A percentile compares a stretch with the other conserved stretches of the same genome.
Evolutionary conservation across 176 grass and related monocot species (phyloP).

Genomic region (Luzula sylvatica): DNA sequence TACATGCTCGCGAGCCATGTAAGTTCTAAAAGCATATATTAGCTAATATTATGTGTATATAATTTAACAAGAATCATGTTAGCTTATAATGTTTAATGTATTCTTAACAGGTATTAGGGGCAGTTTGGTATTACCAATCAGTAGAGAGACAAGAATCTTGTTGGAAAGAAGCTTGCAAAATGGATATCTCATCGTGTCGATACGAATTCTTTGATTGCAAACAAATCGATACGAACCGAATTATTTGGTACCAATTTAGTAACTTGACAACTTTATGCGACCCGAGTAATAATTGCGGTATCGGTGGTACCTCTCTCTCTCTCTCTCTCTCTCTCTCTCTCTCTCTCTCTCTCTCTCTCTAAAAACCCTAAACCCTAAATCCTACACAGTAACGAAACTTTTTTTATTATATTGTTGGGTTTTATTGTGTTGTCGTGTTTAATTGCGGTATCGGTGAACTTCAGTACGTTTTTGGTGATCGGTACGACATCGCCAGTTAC

Average conservation of each 20-base stretch:
- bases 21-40: conserved; percentile 2
- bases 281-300: conserved; percentile 20
- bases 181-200: conserved; percentile 43
- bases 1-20: conserved; percentile 94
- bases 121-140: conserved; percentile 81
- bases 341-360: neutral
- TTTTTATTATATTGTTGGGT: too few relatives aligned
- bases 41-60: too few relatives aligned
- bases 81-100: too few relatives aligned
- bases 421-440: conserved; percentile 79
- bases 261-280: conserved; percentile 49
- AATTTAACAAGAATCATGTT: too few relatives aligned
- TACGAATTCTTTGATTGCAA: conserved; percentile 66
- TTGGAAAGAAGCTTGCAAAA: conserved; percentile 44
- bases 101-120: conserved; percentile 48
- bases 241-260: conserved; percentile 38
- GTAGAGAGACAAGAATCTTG: conserved; percentile 87
- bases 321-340: neutral
- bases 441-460: conserved; percentile 87
- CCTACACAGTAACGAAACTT: too few relatives aligned
- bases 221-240: conserved; percentile 18
- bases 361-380: too few relatives aligned
- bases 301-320: conserved; percentile 2
- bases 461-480: conserved; percentile 85
- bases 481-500: conserved; percentile 90